Percentiles rank a stretch among this genome's conserved stretches.
Evolutionary conservation across 768 basidiomycete genomes (phyloP).

Genomic region (Strobilomyces confusus): DNA sequence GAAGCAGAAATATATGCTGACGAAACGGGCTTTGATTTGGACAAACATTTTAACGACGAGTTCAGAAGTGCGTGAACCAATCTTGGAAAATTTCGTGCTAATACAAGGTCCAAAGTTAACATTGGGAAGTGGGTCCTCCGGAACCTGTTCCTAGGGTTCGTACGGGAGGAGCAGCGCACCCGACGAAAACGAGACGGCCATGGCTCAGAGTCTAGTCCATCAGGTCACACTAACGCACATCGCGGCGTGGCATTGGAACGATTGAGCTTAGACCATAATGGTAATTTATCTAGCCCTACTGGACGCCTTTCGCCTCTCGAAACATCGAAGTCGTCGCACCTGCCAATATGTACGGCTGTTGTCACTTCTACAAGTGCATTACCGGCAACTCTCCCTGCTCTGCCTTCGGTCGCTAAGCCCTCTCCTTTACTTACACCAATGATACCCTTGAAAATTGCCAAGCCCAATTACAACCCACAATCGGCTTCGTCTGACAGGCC

Average conservation of each 20-base stretch:
- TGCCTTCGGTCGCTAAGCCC: conserved; percentile 40
- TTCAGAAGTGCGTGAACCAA: conserved; percentile 58
- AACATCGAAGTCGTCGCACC: conserved; percentile 23
- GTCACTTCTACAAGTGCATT: conserved; percentile 63
- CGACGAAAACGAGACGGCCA: conserved; percentile 33
- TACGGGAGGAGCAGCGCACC: conserved; percentile 60
- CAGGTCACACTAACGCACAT: conserved; percentile 18
- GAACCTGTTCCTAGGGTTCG: conserved; percentile 79
- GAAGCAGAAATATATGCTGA: conserved; percentile 96
- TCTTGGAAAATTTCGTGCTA: conserved; percentile 4
- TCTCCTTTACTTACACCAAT: conserved; percentile 59
- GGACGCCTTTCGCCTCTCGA: conserved; percentile 31
- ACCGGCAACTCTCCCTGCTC: conserved; percentile 54
- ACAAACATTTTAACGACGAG: conserved; percentile 70
- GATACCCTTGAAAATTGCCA: conserved; percentile 44
- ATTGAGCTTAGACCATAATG: conserved; percentile 25
- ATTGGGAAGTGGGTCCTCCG: conserved; percentile 88
- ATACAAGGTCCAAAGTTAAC: conserved; percentile 56
- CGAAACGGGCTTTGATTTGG: conserved; percentile 69
- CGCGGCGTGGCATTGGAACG: conserved; percentile 17
- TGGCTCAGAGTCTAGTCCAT: conserved; percentile 15
- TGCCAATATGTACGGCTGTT: conserved; percentile 40
- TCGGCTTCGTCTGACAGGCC: conserved; percentile 36
- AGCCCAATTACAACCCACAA: conserved; percentile 39
- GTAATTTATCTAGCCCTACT: conserved; percentile 11